Conservation (phyloP, 2,329 filamentous ascomycete genomes). For the Hypoxylon sp. region DNA sequence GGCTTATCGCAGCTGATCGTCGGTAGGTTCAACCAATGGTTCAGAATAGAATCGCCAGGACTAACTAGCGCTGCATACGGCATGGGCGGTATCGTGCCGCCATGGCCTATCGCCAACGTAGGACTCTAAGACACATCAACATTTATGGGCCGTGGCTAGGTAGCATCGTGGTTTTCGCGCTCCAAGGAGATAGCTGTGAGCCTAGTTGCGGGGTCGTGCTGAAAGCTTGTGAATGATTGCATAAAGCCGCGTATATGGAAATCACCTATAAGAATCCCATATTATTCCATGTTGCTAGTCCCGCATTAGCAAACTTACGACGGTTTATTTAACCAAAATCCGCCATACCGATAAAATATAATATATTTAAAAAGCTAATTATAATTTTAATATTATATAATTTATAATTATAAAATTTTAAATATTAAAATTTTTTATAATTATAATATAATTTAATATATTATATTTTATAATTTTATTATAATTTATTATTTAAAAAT, state of each 20-base stretch:
- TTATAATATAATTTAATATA: no score
- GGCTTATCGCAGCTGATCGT: constrained; percentile 15
- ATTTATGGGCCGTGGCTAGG: constrained; percentile 10
- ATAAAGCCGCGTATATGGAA: neutral
- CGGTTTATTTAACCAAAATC: no score
- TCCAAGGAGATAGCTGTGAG: neutral
- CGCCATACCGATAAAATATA: no score
- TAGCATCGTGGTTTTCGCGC: constrained; percentile 1
- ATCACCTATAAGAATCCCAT: no score
- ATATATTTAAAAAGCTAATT: no score
- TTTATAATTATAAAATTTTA: no score
- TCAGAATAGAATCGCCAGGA: constrained; percentile 4
- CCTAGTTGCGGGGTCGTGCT: neutral
- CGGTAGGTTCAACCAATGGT: neutral
- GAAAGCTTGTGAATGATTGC: neutral
- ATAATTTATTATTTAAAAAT: no score
- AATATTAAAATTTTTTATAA: no score
- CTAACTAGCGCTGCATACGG: neutral
- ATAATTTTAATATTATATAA: no score
- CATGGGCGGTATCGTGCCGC: constrained; percentile 1
- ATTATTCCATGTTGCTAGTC: no score
- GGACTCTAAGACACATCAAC: neutral
- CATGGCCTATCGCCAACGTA: neutral
- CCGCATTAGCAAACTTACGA: no score
- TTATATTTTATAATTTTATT: no score